A percentile compares a stretch with the other conserved stretches of the same genome.
These are phyloP conservation scores for Tricladium varicosporioides DNA, from an alignment of 2,329 filamentous ascomycete species.

Conservation along the genomic window DNA sequence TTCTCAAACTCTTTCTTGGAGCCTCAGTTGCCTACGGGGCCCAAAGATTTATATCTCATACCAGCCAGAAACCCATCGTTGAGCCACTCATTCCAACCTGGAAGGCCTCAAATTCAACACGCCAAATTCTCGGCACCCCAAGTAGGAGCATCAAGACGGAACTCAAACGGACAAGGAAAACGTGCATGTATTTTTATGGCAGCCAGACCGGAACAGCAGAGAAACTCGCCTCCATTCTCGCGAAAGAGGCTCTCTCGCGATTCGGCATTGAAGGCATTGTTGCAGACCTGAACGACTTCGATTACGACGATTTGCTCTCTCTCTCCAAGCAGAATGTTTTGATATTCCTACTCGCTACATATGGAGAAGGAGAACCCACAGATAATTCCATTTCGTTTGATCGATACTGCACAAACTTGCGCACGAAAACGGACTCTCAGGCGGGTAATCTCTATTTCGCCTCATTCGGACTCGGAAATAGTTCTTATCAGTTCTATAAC, in stretches of 20 bases:
- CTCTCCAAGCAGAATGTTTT: conserved; percentile 30
- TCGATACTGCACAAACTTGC: background rate
- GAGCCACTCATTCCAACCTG: background rate
- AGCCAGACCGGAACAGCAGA: conserved; percentile 46
- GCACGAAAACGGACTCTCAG: background rate
- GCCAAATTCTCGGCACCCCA: background rate
- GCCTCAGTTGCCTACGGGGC: background rate
- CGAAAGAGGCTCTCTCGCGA: conserved; percentile 38
- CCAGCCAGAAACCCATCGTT: background rate
- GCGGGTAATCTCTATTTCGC: conserved; percentile 32
- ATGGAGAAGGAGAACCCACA: conserved; percentile 42
- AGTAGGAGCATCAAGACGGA: background rate
- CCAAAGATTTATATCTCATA: background rate
- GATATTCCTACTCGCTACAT: conserved; percentile 40
- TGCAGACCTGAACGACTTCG: conserved; percentile 46
- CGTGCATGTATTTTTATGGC: conserved; percentile 41
- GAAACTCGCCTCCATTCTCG: conserved; percentile 39
- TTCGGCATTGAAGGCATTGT: conserved; percentile 40
- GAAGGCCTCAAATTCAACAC: background rate
- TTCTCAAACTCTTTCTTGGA: background rate
- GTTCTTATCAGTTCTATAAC: conserved; percentile 40
- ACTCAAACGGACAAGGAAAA: background rate
- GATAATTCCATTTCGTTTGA: conserved; percentile 32
- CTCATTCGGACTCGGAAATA: conserved; percentile 41
- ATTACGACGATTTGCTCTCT: conserved; percentile 24